These are phyloP conservation scores for Bullera alba DNA, from an alignment of 768 basidiomycete genomes.

Conservation along the genomic window DNA sequence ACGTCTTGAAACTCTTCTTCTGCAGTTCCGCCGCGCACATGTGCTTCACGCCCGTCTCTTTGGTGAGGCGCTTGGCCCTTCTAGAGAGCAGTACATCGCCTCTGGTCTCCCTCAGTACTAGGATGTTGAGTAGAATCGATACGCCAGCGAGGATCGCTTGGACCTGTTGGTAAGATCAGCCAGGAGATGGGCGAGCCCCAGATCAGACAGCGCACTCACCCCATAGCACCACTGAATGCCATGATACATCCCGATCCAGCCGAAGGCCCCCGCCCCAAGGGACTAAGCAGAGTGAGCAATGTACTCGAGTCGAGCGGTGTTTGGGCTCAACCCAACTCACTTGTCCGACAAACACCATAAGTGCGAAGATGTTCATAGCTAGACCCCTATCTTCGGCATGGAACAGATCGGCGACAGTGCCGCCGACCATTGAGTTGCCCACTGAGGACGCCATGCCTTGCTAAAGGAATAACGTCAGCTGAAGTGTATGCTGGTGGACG, in stretches of 20 bases:
- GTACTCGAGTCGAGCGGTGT: not conserved
- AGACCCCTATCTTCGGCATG: slow-evolving; percentile 25
- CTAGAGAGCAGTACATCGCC: slow-evolving; percentile 36
- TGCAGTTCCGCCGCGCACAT: slow-evolving; percentile 37
- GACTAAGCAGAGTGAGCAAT: slow-evolving; percentile 7
- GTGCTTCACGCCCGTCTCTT: slow-evolving; percentile 34
- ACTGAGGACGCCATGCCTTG: slow-evolving; percentile 38
- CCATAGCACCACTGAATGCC: slow-evolving; percentile 40
- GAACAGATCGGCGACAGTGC: slow-evolving; percentile 42
- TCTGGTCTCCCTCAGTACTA: slow-evolving; percentile 38
- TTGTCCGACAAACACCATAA: slow-evolving; percentile 31
- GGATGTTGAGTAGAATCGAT: slow-evolving; percentile 18
- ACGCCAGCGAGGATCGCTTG: slow-evolving; percentile 25
- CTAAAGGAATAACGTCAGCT: slow-evolving; percentile 1
- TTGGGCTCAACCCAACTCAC: slow-evolving; percentile 6
- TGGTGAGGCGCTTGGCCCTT: slow-evolving; percentile 27
- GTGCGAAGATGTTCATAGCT: slow-evolving; percentile 36
- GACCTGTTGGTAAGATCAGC: slow-evolving; percentile 8
- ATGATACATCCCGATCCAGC: slow-evolving; percentile 26
- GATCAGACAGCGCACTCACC: slow-evolving; percentile 17
- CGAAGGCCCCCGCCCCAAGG: slow-evolving; percentile 17
- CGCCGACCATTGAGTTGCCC: slow-evolving; percentile 43
- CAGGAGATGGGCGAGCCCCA: not conserved
- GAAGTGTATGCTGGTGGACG: not conserved
- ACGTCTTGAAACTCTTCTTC: slow-evolving; percentile 17